Conservation (phyloP, 495 filamentous ascomycete genomes). For the Platismatia glauca region DNA sequence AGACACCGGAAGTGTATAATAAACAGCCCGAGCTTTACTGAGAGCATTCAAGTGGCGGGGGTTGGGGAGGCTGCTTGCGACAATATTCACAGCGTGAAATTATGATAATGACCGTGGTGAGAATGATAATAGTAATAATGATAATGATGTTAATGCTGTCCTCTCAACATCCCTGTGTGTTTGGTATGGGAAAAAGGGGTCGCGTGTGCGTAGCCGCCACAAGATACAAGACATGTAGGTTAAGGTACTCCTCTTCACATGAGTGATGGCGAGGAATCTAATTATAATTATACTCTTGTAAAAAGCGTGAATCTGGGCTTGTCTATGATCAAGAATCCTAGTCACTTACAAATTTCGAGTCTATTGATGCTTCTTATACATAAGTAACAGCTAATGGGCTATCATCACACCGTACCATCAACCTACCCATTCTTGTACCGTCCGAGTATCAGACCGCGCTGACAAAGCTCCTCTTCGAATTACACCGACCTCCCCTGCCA, state of each 20-base stretch:
- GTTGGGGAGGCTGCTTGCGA: neutral
- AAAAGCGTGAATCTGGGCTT: neutral
- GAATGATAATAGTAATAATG: too few relatives aligned
- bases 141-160: too few relatives aligned
- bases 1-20: neutral
- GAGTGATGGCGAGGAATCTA: neutral
- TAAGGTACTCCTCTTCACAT: neutral
- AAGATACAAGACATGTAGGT: neutral
- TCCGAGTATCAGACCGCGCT: neutral
- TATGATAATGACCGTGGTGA: too few relatives aligned
- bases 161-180: too few relatives aligned
- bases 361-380: too few relatives aligned
- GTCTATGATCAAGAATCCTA: neutral
- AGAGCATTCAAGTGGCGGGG: neutral
- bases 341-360: too few relatives aligned
- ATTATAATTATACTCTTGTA: neutral
- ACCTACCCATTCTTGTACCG: neutral
- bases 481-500: neutral
- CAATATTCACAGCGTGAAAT: neutral
- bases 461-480: neutral
- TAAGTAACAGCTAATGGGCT: too few relatives aligned
- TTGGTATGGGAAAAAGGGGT: neutral
- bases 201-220: neutral
- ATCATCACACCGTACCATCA: neutral
- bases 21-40: neutral